Evolutionary conservation across 129 eudicot species (phyloP), one percentile per base, ranked within the genome.

Genomic region (Flaveria sonorensis): DNA sequence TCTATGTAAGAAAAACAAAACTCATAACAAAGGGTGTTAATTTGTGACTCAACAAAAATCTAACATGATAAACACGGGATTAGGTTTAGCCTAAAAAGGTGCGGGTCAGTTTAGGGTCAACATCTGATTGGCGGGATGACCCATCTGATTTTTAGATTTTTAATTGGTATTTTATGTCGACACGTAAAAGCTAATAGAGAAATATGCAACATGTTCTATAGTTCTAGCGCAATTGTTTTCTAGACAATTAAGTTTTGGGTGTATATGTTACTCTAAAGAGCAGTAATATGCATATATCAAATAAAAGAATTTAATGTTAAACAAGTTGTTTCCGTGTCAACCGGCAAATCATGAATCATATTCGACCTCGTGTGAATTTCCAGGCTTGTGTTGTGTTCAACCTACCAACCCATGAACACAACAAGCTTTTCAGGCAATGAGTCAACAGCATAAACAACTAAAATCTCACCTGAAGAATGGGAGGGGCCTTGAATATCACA

Each of bases 401-500:
- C 64, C 32, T 57, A 21, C 15, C 16, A 57, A 10, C 64, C 16
- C 13, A 14, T 57, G 32, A 20, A 57, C 32, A 57, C 63, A 3
- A 2, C 30, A 5, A 16, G 16, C 32, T 21, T 57, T 21, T 3
- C 21, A 20, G 24, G 3, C 64, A 57, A 20, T 8, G 32, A 21
- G 10, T 10, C 36, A 72, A 8, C 6, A 32, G 3, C 71, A 63
- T 63, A 20, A 9, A 45, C 7, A 72, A 43, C 63, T 61, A 30
- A 79, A 21, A 80, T 74, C 52, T 65, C 60, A 93, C 98, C 96
- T 90, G 92, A 77, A 93, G 97, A 80, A 89, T 73, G 59, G 93
- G 90, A 63, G 98, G 98, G 57, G 90, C 93, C 81, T 84, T 91
- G 76, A 91, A 91, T 53, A 93, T 83, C 56, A 93, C 98, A 39